These are phyloP conservation scores for Ramularia endophylla DNA, from an alignment of 2,329 filamentous ascomycete species.

Conservation along the genomic window DNA sequence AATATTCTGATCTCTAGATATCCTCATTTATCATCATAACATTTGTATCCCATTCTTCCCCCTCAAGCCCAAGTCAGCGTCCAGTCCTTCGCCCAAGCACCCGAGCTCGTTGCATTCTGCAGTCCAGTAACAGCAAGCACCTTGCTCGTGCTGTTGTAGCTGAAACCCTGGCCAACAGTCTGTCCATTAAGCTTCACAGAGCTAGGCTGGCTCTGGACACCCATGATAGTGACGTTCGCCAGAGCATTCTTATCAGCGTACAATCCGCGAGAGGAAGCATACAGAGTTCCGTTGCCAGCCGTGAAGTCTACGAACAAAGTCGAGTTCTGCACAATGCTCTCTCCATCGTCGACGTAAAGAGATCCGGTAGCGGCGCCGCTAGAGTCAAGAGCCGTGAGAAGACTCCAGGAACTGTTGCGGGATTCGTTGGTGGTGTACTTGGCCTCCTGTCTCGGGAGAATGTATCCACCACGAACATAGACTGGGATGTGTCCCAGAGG, in stretches of 20 bases:
- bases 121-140: constrained; percentile 49
- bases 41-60: too few relatives aligned
- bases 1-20: too few relatives aligned
- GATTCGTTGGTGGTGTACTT: constrained; percentile 60
- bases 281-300: constrained; percentile 42
- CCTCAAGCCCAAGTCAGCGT: constrained; percentile 45
- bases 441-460: constrained; percentile 63
- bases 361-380: constrained; percentile 53
- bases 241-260: constrained; percentile 54
- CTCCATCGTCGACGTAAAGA: constrained; percentile 71
- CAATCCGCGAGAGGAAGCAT: constrained; percentile 44
- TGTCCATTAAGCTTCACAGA: constrained; percentile 53
- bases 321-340: constrained; percentile 53
- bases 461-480: constrained; percentile 60
- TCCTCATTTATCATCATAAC: too few relatives aligned
- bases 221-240: constrained; percentile 58
- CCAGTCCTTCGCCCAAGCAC: constrained; percentile 56
- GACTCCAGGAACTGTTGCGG: constrained; percentile 59
- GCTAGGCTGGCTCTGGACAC: constrained; percentile 38
- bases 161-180: constrained; percentile 35
- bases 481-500: constrained; percentile 66
- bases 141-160: constrained; percentile 44
- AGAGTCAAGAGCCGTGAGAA: constrained; percentile 56
- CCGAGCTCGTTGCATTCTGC: constrained; percentile 41
- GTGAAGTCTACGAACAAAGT: constrained; percentile 48